phyloP scores from a whole-genome alignment of 148 eudicot species.

The Chenopodium formosanum region DNA sequence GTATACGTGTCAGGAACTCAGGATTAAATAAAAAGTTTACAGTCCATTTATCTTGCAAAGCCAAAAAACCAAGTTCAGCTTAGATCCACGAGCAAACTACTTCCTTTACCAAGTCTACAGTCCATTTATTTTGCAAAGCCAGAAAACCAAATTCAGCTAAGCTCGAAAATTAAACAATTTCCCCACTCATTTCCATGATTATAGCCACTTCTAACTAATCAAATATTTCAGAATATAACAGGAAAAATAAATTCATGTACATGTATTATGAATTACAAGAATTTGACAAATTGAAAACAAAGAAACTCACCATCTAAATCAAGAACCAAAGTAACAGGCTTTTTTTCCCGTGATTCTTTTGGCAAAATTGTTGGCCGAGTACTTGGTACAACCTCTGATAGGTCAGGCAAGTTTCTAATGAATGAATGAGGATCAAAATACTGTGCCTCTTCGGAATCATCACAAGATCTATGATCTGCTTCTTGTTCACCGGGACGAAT shows the following conservation, averaged over 20 bases:
- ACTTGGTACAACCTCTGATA: slow-evolving; percentile 47
- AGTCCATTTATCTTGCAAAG: neutral
- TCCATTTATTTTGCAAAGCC: too few relatives aligned
- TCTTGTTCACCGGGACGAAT: slow-evolving; percentile 59
- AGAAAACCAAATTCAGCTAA: too few relatives aligned
- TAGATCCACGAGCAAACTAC: neutral
- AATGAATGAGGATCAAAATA: slow-evolving; percentile 78
- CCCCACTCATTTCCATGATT: neutral
- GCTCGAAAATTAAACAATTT: too few relatives aligned
- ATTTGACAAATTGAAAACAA: neutral
- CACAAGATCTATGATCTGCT: slow-evolving; percentile 42
- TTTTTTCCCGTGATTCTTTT: slow-evolving; percentile 48
- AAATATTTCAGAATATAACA: neutral
- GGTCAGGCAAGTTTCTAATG: slow-evolving; percentile 68
- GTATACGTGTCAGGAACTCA: neutral
- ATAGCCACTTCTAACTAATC: neutral
- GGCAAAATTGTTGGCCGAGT: slow-evolving; percentile 38
- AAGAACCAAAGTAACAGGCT: slow-evolving; percentile 73
- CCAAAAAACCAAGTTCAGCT: neutral
- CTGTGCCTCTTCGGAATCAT: slow-evolving; percentile 58
- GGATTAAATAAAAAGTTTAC: neutral
- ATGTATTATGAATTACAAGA: neutral
- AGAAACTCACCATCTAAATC: slow-evolving; percentile 85
- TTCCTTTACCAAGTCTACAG: too few relatives aligned
- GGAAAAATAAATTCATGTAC: neutral